Evolutionary conservation across 176 grass and related monocot genomes (phyloP), one percentile per base, ranked within the genome.

Genomic region (Poa pratensis): DNA sequence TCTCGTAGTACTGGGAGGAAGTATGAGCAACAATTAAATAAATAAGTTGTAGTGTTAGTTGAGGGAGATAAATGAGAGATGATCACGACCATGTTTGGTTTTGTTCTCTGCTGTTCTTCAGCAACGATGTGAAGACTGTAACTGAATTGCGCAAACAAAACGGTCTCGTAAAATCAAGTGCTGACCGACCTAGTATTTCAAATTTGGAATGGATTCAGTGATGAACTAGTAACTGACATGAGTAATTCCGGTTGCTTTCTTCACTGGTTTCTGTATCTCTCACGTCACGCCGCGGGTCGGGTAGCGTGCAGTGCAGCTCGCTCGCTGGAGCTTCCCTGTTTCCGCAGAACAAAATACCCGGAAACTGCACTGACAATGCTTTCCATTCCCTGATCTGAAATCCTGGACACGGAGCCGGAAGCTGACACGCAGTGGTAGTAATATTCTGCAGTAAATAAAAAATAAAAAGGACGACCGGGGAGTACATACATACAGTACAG

Each of bases 21-120:
- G 55, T 7, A 84, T 50, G 40, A 43, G 40, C 40, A 43, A 37
- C 5, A 0, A 37, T 54, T 9, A 45, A 69, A 85, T 70, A 88
- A 84, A 80, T 53, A 74, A 48, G n/a, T 40, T 81, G 55, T 78
- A 88, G 78, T 54, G 19, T 77, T 87, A 84, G 68, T 34, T 72
- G 39, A 19, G 53, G 35, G 45, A 20, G 40, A 54, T 2, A 90
- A 69, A 27, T 23, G 32, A 22, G 54, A 62, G 73, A 72, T 28
- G 82, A 77, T 75, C 48, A 48, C 3, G 39, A 70, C 71, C 70
- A 11, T 66, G 16, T 43, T 13, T n/a, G 15, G 6, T 46, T 8
- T 3, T 5, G 22, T 48, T 13, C 20, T 22, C 14, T 46, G 62
- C 26, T 46, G 42, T n/a, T 26, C 69, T 8, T 9, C 4, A 82